phyloP scores from a whole-genome alignment of 2,329 filamentous ascomycete genomes.

The Fonsecaea erecta region DNA sequence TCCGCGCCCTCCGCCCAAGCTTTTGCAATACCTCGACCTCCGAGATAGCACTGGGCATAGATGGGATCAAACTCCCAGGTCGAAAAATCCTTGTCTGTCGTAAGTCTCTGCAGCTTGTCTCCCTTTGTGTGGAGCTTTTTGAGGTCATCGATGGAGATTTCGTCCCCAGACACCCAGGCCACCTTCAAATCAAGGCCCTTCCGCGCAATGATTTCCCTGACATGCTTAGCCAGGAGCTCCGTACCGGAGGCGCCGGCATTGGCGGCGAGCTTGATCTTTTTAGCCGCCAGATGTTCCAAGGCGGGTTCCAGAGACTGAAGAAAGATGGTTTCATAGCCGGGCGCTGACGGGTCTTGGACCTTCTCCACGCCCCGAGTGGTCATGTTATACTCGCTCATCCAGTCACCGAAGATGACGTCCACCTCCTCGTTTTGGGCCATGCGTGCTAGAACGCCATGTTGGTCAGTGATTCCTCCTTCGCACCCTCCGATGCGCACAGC shows the following conservation, averaged over 20 bases:
- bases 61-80: constrained; percentile 16
- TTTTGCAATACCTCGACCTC: constrained; percentile 49
- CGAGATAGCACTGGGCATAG: constrained; percentile 52
- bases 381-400: constrained; percentile 39
- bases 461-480: constrained; percentile 39
- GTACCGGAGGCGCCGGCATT: constrained; percentile 51
- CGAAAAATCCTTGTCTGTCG: constrained; percentile 13
- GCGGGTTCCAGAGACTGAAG: constrained; percentile 46
- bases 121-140: constrained; percentile 36
- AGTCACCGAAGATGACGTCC: constrained; percentile 39
- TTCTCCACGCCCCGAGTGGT: constrained; percentile 37
- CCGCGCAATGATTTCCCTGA: constrained; percentile 40
- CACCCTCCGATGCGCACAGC: constrained; percentile 42
- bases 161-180: constrained; percentile 48
- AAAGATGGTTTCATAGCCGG: constrained; percentile 41
- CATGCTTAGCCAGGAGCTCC: constrained; percentile 30
- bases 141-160: constrained; percentile 43
- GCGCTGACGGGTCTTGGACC: constrained; percentile 26
- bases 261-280: constrained; percentile 46
- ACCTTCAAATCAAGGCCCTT: constrained; percentile 43
- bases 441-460: constrained; percentile 19
- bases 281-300: constrained; percentile 45
- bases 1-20: constrained; percentile 40
- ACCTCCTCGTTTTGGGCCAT: constrained; percentile 34
- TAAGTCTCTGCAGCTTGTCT: constrained; percentile 38